These are phyloP conservation scores for Aphanomyces stellatus DNA, from an alignment of 352 stramenopile species.

Conservation along the genomic window DNA sequence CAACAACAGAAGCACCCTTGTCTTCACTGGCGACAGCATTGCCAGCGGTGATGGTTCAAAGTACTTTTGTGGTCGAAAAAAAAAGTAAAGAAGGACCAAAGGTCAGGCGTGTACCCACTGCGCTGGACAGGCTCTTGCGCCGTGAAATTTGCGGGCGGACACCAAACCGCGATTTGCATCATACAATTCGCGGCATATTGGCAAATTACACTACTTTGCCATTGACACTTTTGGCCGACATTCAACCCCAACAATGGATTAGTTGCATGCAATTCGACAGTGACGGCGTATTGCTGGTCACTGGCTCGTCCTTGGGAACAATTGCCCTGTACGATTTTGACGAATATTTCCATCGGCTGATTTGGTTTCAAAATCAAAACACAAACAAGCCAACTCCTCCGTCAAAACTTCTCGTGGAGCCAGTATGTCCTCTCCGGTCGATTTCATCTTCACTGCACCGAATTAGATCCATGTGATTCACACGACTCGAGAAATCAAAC, in stretches of 20 bases:
- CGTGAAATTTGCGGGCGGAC: not conserved
- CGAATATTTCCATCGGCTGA: slow-evolving; percentile 43
- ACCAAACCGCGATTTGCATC: not conserved
- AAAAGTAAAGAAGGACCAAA: too few relatives aligned
- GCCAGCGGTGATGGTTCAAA: slow-evolving; percentile 14
- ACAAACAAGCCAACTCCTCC: not conserved
- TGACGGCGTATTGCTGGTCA: slow-evolving; percentile 53
- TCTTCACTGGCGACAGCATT: too few relatives aligned
- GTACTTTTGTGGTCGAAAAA: not conserved
- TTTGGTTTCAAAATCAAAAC: not conserved
- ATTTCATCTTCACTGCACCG: not conserved
- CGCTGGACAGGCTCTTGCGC: too few relatives aligned
- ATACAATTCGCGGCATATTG: not conserved
- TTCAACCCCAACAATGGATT: slow-evolving; percentile 14
- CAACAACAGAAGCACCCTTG: too few relatives aligned
- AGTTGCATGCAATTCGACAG: slow-evolving; percentile 65
- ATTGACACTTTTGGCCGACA: not conserved
- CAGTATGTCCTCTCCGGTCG: not conserved
- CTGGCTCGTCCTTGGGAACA: slow-evolving; percentile 52
- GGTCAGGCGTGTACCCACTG: too few relatives aligned
- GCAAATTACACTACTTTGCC: not conserved
- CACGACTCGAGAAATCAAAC: slow-evolving; percentile 52
- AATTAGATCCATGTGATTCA: slow-evolving; percentile 66
- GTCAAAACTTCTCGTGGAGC: not conserved
- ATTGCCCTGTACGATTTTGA: slow-evolving; percentile 76